Percentiles rank a stretch among this genome's conserved stretches.
These are phyloP conservation scores for Salix koriyanagi DNA, from an alignment of 345 rosid species.

Conservation along the genomic window DNA sequence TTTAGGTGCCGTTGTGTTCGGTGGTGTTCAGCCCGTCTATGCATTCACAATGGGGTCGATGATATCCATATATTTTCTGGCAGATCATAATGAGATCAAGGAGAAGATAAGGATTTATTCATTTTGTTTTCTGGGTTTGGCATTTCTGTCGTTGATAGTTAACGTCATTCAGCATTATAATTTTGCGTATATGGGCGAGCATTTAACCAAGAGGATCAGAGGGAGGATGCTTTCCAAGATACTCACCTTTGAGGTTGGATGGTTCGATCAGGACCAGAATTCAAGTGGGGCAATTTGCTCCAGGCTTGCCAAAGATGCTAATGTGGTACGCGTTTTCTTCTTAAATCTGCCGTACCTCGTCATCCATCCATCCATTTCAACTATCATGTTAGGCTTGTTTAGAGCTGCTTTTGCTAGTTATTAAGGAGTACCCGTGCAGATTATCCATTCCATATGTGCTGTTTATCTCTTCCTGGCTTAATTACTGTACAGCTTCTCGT, in stretches of 20 bases:
- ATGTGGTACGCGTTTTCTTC: slow-evolving; percentile 20
- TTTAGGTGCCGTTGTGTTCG: slow-evolving; percentile 36
- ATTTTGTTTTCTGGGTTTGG: slow-evolving; percentile 31
- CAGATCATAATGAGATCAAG: slow-evolving; percentile 24
- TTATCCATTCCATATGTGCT: too few relatives aligned
- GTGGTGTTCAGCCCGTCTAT: slow-evolving; percentile 39
- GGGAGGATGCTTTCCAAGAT: slow-evolving; percentile 34
- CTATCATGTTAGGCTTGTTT: too few relatives aligned
- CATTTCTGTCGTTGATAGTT: slow-evolving; percentile 17
- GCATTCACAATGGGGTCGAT: slow-evolving; percentile 32
- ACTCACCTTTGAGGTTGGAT: slow-evolving; percentile 36
- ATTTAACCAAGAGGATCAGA: slow-evolving; percentile 32
- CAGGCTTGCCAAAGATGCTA: slow-evolving; percentile 33
- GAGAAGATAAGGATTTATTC: slow-evolving; percentile 29
- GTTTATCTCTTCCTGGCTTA: too few relatives aligned
- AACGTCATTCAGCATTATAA: slow-evolving; percentile 32
- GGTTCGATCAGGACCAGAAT: slow-evolving; percentile 40
- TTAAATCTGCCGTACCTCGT: too few relatives aligned
- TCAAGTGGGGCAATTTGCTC: slow-evolving; percentile 36
- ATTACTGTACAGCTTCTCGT: too few relatives aligned
- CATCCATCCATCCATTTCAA: neutral
- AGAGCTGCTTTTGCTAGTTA: too few relatives aligned
- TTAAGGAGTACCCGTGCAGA: too few relatives aligned
- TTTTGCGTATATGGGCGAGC: slow-evolving; percentile 36
- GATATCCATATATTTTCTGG: slow-evolving; percentile 23